Percentiles rank a stretch among this genome's conserved stretches.
Evolutionary conservation across 345 rosid species (phyloP).

Genomic region (Geranium rotundifolium): DNA sequence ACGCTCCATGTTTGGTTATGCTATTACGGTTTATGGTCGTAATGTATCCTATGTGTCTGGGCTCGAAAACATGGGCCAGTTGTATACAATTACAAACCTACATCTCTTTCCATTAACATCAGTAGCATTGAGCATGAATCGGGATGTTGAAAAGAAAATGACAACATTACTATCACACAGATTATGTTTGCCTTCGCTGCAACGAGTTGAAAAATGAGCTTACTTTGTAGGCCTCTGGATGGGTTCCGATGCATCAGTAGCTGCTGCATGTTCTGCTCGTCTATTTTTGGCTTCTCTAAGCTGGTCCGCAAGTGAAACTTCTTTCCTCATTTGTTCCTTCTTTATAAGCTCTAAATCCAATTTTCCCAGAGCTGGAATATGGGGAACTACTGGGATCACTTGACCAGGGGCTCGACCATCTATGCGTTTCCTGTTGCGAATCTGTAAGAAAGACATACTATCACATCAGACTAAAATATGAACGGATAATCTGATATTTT

Average conservation of each 20-base stretch:
- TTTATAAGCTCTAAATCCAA: constrained; percentile 41
- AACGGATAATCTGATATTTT: not conserved
- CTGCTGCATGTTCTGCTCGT: constrained; percentile 16
- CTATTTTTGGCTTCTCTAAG: constrained; percentile 58
- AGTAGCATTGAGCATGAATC: not conserved
- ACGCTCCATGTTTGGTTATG: too few species aligned
- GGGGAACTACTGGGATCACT: constrained; percentile 19
- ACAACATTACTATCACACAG: not conserved
- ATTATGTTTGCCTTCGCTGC: not conserved
- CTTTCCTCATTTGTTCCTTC: constrained; percentile 40
- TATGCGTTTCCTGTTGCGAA: constrained; percentile 44
- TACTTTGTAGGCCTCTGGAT: not conserved
- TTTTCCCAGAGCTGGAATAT: constrained; percentile 41
- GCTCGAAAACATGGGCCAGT: too few species aligned
- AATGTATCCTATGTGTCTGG: too few species aligned
- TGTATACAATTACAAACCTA: too few species aligned
- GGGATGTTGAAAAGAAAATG: not conserved
- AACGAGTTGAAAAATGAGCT: not conserved
- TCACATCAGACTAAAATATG: constrained; percentile 3
- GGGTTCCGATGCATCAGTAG: too few species aligned
- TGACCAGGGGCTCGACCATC: constrained; percentile 19
- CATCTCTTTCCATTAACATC: not conserved
- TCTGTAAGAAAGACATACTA: constrained; percentile 24
- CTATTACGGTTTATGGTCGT: too few species aligned
- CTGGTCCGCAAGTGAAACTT: constrained; percentile 72